Evolutionary conservation across 176 grass and related monocot species (phyloP), one percentile per base, ranked within the genome.

Genomic region (Oryza punctata): DNA sequence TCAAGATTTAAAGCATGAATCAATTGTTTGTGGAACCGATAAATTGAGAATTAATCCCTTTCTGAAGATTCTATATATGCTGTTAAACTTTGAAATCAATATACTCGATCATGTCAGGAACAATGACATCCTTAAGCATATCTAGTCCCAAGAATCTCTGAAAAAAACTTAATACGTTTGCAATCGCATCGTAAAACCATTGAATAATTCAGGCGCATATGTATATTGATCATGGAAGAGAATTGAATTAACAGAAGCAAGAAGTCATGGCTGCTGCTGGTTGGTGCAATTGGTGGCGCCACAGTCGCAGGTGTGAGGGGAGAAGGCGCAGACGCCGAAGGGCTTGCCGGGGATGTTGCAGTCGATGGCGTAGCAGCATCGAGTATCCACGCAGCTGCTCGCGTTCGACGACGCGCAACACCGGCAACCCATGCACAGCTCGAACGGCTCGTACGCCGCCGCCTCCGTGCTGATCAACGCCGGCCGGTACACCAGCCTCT

Each of bases 271-370:
- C 52, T 71, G 79, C 18, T 57, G 52, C 6, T 57, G 52, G 50
- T 40, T 75, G 64, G 87, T 71, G 87, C 87, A 89, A 65, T 89
- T 89, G 80, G 0, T 47, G 75, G 47, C 67, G 69, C 52, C 82
- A 72, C 94, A 97, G 23, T 82, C 79, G 85, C 94, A 97, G 86
- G 87, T 71, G 32, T 61, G 89, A 0, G 91, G 91, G 0, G 79
- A 70, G 84, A 97, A 94, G 69, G 69, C 88, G 87, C 94, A 97
- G 82, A 85, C 77, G 25, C 91, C 94, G 79, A 81, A 97, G 52
- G 91, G 91, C 82, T 97, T 97, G 10, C 89, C 94, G 11, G 91
- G 94, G 81, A 97, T 60, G 81, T 90, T 65, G 90, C 91, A 97
- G 74, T 92, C 68, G 85, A 97, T 97, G 88, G 63, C 73, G 78